Conservation (phyloP, 768 basidiomycete genomes). For the Lentinus tigrinus region DNA sequence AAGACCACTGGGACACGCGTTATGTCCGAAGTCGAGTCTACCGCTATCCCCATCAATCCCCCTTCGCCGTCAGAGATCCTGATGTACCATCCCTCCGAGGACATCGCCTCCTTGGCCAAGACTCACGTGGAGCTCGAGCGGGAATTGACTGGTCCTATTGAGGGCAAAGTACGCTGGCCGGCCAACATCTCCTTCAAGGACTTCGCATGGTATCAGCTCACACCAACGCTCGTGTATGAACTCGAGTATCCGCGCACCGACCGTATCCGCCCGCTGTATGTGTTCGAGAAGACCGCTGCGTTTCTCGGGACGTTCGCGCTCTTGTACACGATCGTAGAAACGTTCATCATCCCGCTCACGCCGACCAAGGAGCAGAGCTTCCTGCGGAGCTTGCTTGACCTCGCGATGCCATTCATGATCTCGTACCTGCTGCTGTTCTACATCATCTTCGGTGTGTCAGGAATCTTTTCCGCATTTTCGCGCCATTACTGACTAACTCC, state of each 20-base stretch:
- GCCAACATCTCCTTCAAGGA: constrained; percentile 79
- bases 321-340: constrained; percentile 91
- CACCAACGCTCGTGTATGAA: constrained; percentile 94
- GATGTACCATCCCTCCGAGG: constrained; percentile 61
- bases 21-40: constrained; percentile 17
- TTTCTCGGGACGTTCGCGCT: constrained; percentile 96
- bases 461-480: not conserved
- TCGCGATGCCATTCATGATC: constrained; percentile 92
- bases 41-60: constrained; percentile 14
- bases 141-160: constrained; percentile 75
- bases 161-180: constrained; percentile 72
- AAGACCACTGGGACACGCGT: constrained; percentile 23
- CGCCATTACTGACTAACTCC: not conserved
- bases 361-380: constrained; percentile 71
- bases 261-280: constrained; percentile 74
- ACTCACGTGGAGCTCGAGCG: constrained; percentile 74
- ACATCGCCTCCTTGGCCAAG: constrained; percentile 67
- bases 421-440: constrained; percentile 86
- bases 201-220: constrained; percentile 82
- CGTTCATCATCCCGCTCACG: constrained; percentile 85
- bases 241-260: constrained; percentile 94
- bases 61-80: constrained; percentile 41
- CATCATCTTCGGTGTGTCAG: constrained; percentile 75
- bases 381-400: constrained; percentile 73
- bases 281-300: constrained; percentile 69